Conservation (phyloP, 306 rosid species). For the Heteromeles arbutifolia region DNA sequence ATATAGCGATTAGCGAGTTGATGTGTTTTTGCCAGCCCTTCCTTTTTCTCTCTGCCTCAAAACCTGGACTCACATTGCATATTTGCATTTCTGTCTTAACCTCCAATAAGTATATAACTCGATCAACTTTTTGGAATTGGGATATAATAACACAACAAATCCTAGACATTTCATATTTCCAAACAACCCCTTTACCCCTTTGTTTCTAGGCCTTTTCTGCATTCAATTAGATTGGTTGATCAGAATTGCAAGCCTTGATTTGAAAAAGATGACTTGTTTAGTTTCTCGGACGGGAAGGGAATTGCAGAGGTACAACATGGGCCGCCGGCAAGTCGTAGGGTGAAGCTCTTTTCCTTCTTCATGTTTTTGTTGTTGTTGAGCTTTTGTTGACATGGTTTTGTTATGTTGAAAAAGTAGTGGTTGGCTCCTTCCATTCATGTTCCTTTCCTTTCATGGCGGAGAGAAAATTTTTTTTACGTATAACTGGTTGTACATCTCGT, state of each 20-base stretch:
- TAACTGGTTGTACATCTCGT: background rate
- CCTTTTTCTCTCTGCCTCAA: background rate
- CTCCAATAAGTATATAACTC: background rate
- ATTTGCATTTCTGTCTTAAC: background rate
- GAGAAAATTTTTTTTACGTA: background rate
- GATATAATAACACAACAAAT: background rate
- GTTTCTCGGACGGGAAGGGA: conserved; percentile 86
- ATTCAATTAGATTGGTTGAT: background rate
- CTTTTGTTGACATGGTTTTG: background rate
- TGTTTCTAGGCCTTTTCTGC: background rate
- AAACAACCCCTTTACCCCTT: background rate
- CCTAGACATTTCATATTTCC: background rate
- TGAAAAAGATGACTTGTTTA: conserved; percentile 49
- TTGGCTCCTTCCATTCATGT: background rate
- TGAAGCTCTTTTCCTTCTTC: conserved; percentile 14
- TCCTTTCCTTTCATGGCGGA: background rate
- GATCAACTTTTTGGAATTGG: background rate
- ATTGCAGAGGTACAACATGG: conserved; percentile 79
- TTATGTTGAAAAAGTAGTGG: background rate
- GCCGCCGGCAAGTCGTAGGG: conserved; percentile 98
- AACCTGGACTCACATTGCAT: background rate
- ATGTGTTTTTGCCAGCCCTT: background rate
- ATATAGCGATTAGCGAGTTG: background rate
- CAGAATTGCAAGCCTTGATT: background rate
- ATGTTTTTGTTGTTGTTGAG: background rate